These are phyloP conservation scores for Moesziomyces sp. DNA, from an alignment of 1,284 basidiomycete species.

Conservation along the genomic window DNA sequence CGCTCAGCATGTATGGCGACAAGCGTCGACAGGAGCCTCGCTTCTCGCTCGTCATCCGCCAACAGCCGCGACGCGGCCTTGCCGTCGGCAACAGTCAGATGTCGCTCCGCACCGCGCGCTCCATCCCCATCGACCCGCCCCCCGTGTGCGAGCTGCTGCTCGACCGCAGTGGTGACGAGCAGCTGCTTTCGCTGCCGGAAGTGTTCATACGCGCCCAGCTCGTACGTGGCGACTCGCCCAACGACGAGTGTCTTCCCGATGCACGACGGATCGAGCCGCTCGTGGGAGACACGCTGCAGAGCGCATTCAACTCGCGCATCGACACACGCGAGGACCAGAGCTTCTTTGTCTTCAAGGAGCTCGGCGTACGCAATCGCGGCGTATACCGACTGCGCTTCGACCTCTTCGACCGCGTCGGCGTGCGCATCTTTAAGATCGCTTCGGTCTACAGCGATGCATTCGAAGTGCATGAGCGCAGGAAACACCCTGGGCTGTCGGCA, in stretches of 20 bases:
- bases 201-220: conserved; percentile 43
- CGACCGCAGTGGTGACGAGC: conserved; percentile 41
- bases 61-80: conserved; percentile 44
- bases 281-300: conserved; percentile 42
- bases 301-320: conserved; percentile 42
- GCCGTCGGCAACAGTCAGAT: conserved; percentile 51
- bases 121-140: conserved; percentile 45
- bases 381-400: conserved; percentile 53
- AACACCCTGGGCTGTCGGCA: conserved; percentile 34
- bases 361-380: conserved; percentile 47
- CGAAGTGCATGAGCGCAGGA: conserved; percentile 39
- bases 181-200: conserved; percentile 44
- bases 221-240: conserved; percentile 20
- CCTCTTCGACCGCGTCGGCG: conserved; percentile 38
- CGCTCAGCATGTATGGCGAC: conserved; percentile 28
- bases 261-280: conserved; percentile 29
- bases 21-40: conserved; percentile 18
- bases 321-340: conserved; percentile 44
- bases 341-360: conserved; percentile 59
- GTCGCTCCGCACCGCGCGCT: conserved; percentile 40
- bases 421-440: conserved; percentile 33
- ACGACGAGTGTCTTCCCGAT: conserved; percentile 36
- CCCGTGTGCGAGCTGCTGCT: conserved; percentile 52
- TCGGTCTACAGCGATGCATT: conserved; percentile 44
- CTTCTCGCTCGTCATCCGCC: conserved; percentile 49